Evolutionary conservation across 768 basidiomycete genomes (phyloP), one percentile per base, ranked within the genome.

Genomic region (Kwoniella dendrophila): DNA sequence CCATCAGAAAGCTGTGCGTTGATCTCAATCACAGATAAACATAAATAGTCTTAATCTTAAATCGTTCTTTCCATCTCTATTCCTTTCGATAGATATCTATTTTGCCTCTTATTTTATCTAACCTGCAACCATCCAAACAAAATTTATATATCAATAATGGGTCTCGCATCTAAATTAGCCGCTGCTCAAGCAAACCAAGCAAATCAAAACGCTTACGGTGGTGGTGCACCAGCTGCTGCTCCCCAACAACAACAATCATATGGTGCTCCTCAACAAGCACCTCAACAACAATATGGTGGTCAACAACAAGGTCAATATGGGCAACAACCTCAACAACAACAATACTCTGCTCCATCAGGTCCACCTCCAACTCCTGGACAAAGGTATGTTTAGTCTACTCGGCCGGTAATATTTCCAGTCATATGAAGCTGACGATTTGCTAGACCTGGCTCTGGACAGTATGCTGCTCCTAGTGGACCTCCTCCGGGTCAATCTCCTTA

Each of bases 131-230:
- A n/a, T n/a, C n/a, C n/a, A n/a, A n/a, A n/a, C n/a, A n/a, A n/a
- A n/a, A n/a, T n/a, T n/a, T n/a, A n/a, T n/a, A n/a, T n/a, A n/a
- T 49, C 57, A 29, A 72, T 20, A 47, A 77, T 77, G 75, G 75
- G 75, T 63, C 66, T 77, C 36, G 75, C 75, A 54, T 68, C 71
- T 22, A 77, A 77, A 63, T 56, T 77, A 22, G 69, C 67, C 45
- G 68, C 70, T 7, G 71, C 75, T 45, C 62, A 63, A 43, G 58
- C 44, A 29, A 56, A 56, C 20, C n/a, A n/a, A n/a, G 58, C 62
- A 3, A 64, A 51, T 16, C 65, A 56, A 4, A 56, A 49, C 47
- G 44, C 64, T 12, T 58, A 41, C 18, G 70, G 66, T n/a, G 63
- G 55, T 40, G 64, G 58, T 18, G 62, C 67, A 4, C 62, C 57